Evolutionary conservation across 2,329 filamentous ascomycete genomes (phyloP), one percentile per base, ranked within the genome.

Genomic region (Verticillium nubilum): DNA sequence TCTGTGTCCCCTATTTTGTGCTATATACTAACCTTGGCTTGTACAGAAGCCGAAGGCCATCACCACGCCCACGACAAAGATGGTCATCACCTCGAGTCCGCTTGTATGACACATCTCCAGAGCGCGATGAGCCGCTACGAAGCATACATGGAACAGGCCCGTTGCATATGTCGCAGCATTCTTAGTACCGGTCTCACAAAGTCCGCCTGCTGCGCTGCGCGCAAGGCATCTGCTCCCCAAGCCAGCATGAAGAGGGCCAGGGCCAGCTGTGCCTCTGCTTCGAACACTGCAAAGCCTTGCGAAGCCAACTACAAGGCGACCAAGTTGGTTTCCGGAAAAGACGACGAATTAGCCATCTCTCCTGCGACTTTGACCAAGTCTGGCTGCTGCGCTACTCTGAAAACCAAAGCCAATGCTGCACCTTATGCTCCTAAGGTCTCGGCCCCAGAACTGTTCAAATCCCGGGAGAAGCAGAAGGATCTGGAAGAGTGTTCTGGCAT

Each of bases 81-180:
- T 53, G 67, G 68, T 28, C 62, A 66, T 5, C 68, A 68, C 52
- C 64, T 59, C 2, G 60, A 61, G 10, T 62, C 64, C 6, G 71
- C 73, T 7, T 74, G 73, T 54, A 68, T 57, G 37, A 67, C 67
- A 31, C 73, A 75, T 55, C 65, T 74, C 1, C 60, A 62, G 55
- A 67, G 66, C 26, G 72, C 73, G 1, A 71, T 74, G 52, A 67
- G 72, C 19, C 68, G 70, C 52, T 74, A 75, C 56, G 70, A 65
- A 60, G 67, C 66, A 58, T 73, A 73, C 54, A 68, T 75, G n/a
- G 68, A 73, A 52, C 67, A 68, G 10, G 70, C 70, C n/a, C 72
- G 72, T 2, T 75, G 73, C 64, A 74, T 74, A 61, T 74, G 73
- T 62, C 72, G 71, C 35, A 69, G 64, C 56, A 65, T 73, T 26